Evolutionary conservation across 2,329 filamentous ascomycete species (phyloP).

Genomic region (Fusarium sp.): DNA sequence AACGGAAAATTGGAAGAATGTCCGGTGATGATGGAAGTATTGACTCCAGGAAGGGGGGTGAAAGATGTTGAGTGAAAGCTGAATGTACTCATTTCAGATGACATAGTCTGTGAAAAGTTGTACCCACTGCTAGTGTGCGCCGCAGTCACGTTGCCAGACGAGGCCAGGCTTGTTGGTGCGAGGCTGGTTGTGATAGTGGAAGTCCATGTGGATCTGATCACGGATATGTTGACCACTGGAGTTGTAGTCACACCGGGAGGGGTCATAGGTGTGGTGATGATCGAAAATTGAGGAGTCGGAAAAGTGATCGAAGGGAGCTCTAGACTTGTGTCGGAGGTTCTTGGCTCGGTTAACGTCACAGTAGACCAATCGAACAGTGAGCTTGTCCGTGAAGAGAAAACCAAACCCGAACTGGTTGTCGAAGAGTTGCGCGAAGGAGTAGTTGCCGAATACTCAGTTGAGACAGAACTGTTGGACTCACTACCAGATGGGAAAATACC

Average conservation of each 20-base stretch:
- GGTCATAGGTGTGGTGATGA: conserved; percentile 27
- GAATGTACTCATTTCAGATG: conserved; percentile 2
- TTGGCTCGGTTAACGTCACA: conserved; percentile 20
- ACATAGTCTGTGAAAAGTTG: conserved; percentile 24
- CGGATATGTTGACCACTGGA: conserved; percentile 10
- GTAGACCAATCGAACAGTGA: conserved; percentile 38
- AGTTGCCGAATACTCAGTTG: conserved; percentile 18
- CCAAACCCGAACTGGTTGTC: not conserved
- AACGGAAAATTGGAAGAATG: conserved; percentile 30
- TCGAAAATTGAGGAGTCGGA: conserved; percentile 16
- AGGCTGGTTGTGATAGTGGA: conserved; percentile 36
- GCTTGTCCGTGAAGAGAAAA: conserved; percentile 10
- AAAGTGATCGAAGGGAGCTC: conserved; percentile 16
- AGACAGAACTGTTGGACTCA: conserved; percentile 11
- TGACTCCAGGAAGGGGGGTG: conserved; percentile 14
- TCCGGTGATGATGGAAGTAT: conserved; percentile 25
- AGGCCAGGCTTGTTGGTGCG: conserved; percentile 9
- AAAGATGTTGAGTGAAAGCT: conserved; percentile 10
- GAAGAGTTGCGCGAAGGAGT: conserved; percentile 19
- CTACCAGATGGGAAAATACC: conserved; percentile 23
- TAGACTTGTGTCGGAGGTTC: not conserved
- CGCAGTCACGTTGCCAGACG: conserved; percentile 17
- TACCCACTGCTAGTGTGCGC: conserved; percentile 29
- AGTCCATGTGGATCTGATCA: conserved; percentile 24
- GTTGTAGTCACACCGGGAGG: conserved; percentile 17